Evolutionary conservation across 1,284 basidiomycete species (phyloP).

Genomic region (Ganoderma meredithae): DNA sequence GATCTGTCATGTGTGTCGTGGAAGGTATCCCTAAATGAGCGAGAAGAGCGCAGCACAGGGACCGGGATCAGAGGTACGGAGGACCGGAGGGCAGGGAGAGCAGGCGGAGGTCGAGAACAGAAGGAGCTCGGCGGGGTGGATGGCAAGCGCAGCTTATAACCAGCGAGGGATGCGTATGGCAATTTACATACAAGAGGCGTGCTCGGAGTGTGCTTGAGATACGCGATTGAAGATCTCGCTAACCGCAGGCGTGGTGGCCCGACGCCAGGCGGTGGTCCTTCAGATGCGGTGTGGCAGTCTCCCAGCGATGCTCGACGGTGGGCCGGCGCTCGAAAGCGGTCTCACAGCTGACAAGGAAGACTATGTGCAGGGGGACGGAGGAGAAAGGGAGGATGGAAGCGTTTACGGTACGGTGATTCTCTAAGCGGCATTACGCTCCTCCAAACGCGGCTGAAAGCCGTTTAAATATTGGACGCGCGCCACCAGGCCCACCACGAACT

Average conservation of each 20-base stretch:
- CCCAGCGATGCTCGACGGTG: neutral
- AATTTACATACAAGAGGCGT: conserved; percentile 33
- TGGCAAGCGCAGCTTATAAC: conserved; percentile 26
- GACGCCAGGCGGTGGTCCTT: conserved; percentile 2
- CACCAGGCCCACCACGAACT: neutral
- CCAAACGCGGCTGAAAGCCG: neutral
- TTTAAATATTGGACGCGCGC: conserved; percentile 8
- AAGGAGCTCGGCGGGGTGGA: conserved; percentile 10
- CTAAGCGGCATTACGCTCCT: conserved; percentile 6
- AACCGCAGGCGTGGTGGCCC: conserved; percentile 2
- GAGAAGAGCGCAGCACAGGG: conserved; percentile 4
- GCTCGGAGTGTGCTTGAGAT: conserved; percentile 15
- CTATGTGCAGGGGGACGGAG: neutral
- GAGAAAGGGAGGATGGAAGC: conserved; percentile 7
- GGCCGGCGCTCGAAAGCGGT: neutral
- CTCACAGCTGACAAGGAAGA: conserved; percentile 6
- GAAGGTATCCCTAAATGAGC: conserved; percentile 10
- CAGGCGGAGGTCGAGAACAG: conserved; percentile 18
- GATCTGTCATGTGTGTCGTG: conserved; percentile 23
- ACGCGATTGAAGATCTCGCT: conserved; percentile 32
- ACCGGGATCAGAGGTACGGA: conserved; percentile 7
- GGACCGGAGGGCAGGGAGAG: conserved; percentile 5
- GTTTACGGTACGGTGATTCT: conserved; percentile 9
- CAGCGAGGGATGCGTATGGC: conserved; percentile 18
- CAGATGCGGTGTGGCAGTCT: neutral